These are phyloP conservation scores for Proteromonas lacertae DNA, from an alignment of 352 stramenopile genomes.

Conservation along the genomic window DNA sequence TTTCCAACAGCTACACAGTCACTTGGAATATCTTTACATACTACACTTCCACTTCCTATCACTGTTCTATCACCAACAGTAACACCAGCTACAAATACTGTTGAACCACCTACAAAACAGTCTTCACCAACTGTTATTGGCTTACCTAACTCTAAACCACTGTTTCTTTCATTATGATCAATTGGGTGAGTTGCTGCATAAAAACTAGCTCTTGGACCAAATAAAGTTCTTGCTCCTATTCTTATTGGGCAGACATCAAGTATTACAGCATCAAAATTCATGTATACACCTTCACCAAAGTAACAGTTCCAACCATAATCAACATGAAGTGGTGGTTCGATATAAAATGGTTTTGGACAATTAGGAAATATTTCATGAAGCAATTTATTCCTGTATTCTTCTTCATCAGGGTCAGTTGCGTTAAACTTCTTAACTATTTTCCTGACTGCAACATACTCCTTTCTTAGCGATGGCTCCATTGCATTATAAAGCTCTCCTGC, in stretches of 20 bases:
- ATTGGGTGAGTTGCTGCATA: constrained; percentile 34
- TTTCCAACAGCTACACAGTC: too few relatives aligned
- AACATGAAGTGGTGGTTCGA: constrained; percentile 39
- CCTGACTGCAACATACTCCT: neutral
- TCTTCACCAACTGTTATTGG: constrained; percentile 31
- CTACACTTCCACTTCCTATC: too few relatives aligned
- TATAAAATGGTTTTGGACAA: too few relatives aligned
- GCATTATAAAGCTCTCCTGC: neutral
- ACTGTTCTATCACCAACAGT: too few relatives aligned
- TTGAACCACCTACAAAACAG: constrained; percentile 35
- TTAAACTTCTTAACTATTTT: neutral
- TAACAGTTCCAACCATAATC: constrained; percentile 45
- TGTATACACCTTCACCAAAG: constrained; percentile 28
- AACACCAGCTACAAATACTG: too few relatives aligned
- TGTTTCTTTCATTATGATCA: constrained; percentile 12
- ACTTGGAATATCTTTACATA: too few relatives aligned
- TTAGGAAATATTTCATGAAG: too few relatives aligned
- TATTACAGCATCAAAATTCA: constrained; percentile 45
- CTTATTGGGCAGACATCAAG: constrained; percentile 31
- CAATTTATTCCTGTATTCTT: constrained; percentile 1
- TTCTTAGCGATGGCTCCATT: neutral
- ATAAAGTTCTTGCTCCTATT: constrained; percentile 27
- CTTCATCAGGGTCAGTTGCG: neutral
- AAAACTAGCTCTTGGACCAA: constrained; percentile 29
- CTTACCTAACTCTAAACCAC: constrained; percentile 17